These are phyloP conservation scores for Malus domestica DNA, from an alignment of 306 rosid species.

Conservation along the genomic window ASM211411v1 NC_041789.1:21984501-21985000, in stretches of 20 bases:
- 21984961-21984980: constrained; percentile 96
- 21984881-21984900: constrained; percentile 99
- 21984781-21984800: constrained; percentile 88
- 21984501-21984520: background rate
- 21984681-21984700: background rate
- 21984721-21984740: constrained; percentile 43
- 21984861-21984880: constrained; percentile 99
- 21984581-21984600: constrained; percentile 92
- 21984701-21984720: constrained; percentile 10
- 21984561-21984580: constrained; percentile 74
- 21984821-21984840: constrained; percentile 97
- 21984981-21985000: constrained; percentile 94
- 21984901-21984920: constrained; percentile 95
- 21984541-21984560: constrained; percentile 76
- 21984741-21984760: constrained; percentile 71
- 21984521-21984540: constrained; percentile 79
- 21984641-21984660: constrained; percentile 31
- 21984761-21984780: constrained; percentile 65
- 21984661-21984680: constrained; percentile 17
- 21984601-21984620: constrained; percentile 86
- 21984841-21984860: constrained; percentile 96
- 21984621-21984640: constrained; percentile 55
- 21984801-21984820: constrained; percentile 87
- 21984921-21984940: constrained; percentile 99
- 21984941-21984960: constrained; percentile 97